Conservation (phyloP, 2,329 filamentous ascomycete species). For the Diaporthe sp. region DNA sequence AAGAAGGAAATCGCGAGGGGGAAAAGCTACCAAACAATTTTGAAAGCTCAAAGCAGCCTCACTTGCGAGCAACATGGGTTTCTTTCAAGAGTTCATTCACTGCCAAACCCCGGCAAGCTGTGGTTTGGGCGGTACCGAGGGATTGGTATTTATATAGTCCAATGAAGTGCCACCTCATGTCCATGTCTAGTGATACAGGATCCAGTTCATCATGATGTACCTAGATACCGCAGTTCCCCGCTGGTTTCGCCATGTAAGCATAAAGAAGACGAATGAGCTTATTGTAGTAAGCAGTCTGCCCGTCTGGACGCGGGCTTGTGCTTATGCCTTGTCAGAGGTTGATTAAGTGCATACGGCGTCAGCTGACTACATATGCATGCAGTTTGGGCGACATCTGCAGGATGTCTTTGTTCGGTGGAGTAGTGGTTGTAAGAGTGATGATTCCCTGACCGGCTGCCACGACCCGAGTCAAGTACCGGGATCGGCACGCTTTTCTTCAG, state of each 20-base stretch:
- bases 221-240: not conserved
- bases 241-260: not conserved
- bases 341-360: not conserved
- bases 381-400: not conserved
- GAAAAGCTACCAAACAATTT: not conserved
- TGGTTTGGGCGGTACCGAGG: no score
- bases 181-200: not conserved
- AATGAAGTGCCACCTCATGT: no score
- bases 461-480: not conserved
- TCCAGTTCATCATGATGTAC: not conserved
- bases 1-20: not conserved
- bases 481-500: not conserved
- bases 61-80: not conserved
- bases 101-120: no score
- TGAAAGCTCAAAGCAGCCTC: not conserved
- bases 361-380: slow-evolving; percentile 14
- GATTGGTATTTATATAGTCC: not conserved
- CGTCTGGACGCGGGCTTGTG: slow-evolving; percentile 5
- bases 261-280: not conserved
- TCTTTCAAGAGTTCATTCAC: not conserved
- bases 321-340: not conserved
- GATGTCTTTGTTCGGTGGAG: not conserved
- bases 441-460: not conserved
- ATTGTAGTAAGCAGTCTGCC: not conserved
- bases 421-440: not conserved